Evolutionary conservation across 176 grass and related monocot species (phyloP), one percentile per base, ranked within the genome.

Genomic region (Luzula sylvatica): DNA sequence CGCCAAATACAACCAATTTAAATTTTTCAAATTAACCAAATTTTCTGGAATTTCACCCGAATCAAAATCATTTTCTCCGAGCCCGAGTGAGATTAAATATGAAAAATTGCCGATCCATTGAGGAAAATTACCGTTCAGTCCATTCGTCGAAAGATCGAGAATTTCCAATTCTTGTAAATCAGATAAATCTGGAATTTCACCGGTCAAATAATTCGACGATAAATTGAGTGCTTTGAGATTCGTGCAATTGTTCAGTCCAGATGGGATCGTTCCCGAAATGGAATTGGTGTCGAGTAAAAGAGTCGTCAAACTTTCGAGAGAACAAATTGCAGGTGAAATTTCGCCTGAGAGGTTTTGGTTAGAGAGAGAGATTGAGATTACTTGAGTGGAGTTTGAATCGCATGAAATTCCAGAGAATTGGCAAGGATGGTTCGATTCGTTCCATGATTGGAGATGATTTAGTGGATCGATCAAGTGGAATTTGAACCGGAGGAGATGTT

Each of bases 131-230:
- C 81, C 92, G 35, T 38, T 52, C 52, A 98, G 82, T 21, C 4
- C 22, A 65, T 98, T 98, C 54, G 92, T 90, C 3, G 92, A 98
- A 55, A 90, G 24, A 53, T 98, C 92, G 70, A 98, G 71, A 68
- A 83, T 55, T 67, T 80, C 39, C 15, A 98, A 70, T 40, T 74
- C 82, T 38, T 57, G 9, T 11, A 90, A 65, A 23, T 67, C 51
- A 54, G 85, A 90, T 71, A 98, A 65, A 74, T 98, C 74, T 28
- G 85, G 92, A 48, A 90, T 55, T 14, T 80, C 46, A 20, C 81
- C 85, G 41, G 50, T 71, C 45, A 98, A 69, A 65, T 44, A 72
- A 62, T 90, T 98, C 21, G 50, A 56, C 21, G 92, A 90, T 49
- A 98, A 55, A 74, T 98, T 98, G 42, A 98, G 81, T 58, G 82